Percentiles rank a stretch among this genome's conserved stretches.
phyloP scores from a whole-genome alignment of 176 grass and related monocot species.

The Musa troglodytarum region DNA sequence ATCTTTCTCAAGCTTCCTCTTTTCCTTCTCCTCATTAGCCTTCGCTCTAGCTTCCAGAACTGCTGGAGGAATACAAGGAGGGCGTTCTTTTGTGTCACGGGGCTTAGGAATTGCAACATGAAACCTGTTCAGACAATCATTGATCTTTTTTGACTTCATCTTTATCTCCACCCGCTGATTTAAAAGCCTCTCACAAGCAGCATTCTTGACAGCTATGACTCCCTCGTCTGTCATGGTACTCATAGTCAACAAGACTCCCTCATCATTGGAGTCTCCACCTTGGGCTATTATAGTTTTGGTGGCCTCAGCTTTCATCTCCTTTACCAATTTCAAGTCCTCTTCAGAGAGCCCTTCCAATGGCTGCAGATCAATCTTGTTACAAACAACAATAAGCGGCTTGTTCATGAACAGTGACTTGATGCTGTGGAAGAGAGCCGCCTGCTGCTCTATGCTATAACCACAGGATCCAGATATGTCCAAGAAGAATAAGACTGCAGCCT shows the following conservation, averaged over 20 bases:
- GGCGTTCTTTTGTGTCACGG: conserved; percentile 63
- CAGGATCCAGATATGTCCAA: conserved; percentile 72
- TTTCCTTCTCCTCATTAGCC: conserved; percentile 42
- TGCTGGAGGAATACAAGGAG: conserved; percentile 35
- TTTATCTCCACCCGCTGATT: conserved; percentile 42
- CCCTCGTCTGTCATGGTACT: conserved; percentile 75
- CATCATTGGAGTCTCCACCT: conserved; percentile 40
- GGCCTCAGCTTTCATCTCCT: conserved; percentile 45
- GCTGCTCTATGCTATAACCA: conserved; percentile 64
- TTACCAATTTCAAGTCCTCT: conserved; percentile 59
- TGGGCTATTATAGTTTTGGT: conserved; percentile 20
- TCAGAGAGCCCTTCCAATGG: conserved; percentile 54
- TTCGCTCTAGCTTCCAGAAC: conserved; percentile 33
- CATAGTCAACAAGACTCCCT: conserved; percentile 66
- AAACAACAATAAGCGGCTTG: conserved; percentile 64
- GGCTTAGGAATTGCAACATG: conserved; percentile 78
- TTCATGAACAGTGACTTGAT: conserved; percentile 81
- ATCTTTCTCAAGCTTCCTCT: conserved; percentile 59
- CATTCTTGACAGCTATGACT: conserved; percentile 54
- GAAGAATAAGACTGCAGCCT: conserved; percentile 39
- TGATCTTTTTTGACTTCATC: conserved; percentile 52
- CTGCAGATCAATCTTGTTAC: conserved; percentile 74
- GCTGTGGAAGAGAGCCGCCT: conserved; percentile 71
- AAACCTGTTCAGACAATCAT: conserved; percentile 49
- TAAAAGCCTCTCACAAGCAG: conserved; percentile 45